Evolutionary conservation across 805 yeast species (phyloP).

Genomic region (Sugiyamaella boreocaroliniensis): DNA sequence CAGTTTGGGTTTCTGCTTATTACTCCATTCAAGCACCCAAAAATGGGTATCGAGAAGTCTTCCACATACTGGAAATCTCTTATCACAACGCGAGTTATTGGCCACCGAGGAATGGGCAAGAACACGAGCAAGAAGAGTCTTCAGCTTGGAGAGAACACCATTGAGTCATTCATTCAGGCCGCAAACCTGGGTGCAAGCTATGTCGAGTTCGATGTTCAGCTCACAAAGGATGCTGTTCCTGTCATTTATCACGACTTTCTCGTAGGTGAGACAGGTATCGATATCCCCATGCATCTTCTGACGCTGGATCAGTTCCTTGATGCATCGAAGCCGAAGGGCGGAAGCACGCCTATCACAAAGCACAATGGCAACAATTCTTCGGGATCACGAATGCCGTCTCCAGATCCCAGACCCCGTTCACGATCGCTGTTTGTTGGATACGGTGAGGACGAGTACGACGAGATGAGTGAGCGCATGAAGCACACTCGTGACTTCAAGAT

Average conservation of each 20-base stretch:
- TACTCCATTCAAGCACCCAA: conserved; percentile 64
- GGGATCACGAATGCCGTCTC: conserved; percentile 8
- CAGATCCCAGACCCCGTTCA: conserved; percentile 34
- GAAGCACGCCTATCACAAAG: background rate
- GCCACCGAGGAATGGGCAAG: conserved; percentile 93
- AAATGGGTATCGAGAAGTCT: conserved; percentile 54
- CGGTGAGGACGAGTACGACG: conserved; percentile 26
- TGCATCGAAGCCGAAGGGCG: conserved; percentile 1
- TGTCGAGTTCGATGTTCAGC: conserved; percentile 93
- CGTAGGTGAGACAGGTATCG: conserved; percentile 93
- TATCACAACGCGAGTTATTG: conserved; percentile 84
- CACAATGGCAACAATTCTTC: background rate
- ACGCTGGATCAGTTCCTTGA: conserved; percentile 74
- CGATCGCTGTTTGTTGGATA: conserved; percentile 34
- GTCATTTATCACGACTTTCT: conserved; percentile 92
- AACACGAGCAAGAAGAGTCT: conserved; percentile 68
- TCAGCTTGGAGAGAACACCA: conserved; percentile 92
- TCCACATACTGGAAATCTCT: conserved; percentile 89
- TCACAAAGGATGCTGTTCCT: conserved; percentile 85
- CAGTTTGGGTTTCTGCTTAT: conserved; percentile 69
- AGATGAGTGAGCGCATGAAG: conserved; percentile 58
- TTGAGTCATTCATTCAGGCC: conserved; percentile 92
- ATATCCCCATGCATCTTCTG: conserved; percentile 89
- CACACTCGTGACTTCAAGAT: conserved; percentile 82
- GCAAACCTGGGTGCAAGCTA: conserved; percentile 94